Conservation (phyloP, 2,329 filamentous ascomycete genomes). For the Arthroderma sp. region DNA sequence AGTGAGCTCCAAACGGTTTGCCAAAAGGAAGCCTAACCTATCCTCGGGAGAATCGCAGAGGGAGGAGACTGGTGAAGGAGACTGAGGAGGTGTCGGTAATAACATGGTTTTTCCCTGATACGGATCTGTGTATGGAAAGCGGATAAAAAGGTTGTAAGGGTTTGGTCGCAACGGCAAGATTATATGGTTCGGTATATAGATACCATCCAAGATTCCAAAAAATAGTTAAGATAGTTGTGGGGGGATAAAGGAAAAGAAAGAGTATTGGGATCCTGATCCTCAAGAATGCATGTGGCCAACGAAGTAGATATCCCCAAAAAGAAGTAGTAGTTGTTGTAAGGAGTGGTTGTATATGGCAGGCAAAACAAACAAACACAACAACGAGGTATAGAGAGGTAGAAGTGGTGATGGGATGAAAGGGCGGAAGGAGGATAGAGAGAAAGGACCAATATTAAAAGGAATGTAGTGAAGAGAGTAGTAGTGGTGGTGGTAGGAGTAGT, state of each 20-base stretch:
- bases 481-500: neutral
- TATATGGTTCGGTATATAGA: no score
- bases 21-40: conserved; percentile 70
- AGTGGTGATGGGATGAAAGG: conserved; percentile 3
- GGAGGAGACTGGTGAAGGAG: conserved; percentile 25
- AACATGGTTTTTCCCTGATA: conserved; percentile 16
- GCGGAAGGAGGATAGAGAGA: neutral
- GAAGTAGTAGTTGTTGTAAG: no score
- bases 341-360: no score
- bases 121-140: no score
- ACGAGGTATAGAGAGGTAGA: neutral
- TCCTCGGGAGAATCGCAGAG: conserved; percentile 61
- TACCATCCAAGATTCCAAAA: no score
- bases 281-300: no score
- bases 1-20: conserved; percentile 69
- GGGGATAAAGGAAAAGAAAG: no score
- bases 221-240: no score
- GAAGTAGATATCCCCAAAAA: no score
- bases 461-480: neutral
- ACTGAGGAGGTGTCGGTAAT: conserved; percentile 34
- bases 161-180: no score
- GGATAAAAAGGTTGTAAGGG: no score
- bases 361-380: no score
- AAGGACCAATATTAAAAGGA: neutral
- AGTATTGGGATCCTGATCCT: conserved; percentile 5